phyloP scores from a whole-genome alignment of 2,329 filamentous ascomycete species.

The Pseudocercospora macadamiae region DNA sequence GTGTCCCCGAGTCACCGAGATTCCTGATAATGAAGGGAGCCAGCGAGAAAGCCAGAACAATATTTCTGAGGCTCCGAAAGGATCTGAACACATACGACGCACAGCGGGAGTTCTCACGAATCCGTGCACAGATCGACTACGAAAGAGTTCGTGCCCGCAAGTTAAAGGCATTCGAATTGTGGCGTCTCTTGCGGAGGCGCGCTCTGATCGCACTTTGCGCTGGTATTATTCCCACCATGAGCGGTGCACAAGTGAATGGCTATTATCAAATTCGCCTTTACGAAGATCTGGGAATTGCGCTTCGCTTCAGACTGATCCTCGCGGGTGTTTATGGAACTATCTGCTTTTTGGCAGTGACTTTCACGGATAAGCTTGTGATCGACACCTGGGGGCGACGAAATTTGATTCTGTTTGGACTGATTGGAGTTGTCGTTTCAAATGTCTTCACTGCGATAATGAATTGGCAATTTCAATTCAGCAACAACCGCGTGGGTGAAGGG shows the following conservation, averaged over 20 bases:
- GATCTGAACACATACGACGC: slow-evolving; percentile 48
- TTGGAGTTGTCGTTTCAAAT: slow-evolving; percentile 57
- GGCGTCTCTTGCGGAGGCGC: slow-evolving; percentile 53
- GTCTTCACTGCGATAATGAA: slow-evolving; percentile 63
- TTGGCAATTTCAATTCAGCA: slow-evolving; percentile 55
- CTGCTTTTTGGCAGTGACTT: slow-evolving; percentile 52
- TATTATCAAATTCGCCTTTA: slow-evolving; percentile 50
- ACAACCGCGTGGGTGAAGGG: slow-evolving; percentile 59
- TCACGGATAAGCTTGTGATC: slow-evolving; percentile 56
- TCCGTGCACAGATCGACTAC: slow-evolving; percentile 54
- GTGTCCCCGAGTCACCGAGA: slow-evolving; percentile 25
- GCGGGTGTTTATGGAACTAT: slow-evolving; percentile 58
- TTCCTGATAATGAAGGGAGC: slow-evolving; percentile 28
- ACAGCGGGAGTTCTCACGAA: slow-evolving; percentile 54
- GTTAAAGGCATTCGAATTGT: slow-evolving; percentile 54
- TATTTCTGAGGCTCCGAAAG: slow-evolving; percentile 45
- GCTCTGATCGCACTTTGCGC: slow-evolving; percentile 57
- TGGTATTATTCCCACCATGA: slow-evolving; percentile 59
- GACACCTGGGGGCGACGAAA: slow-evolving; percentile 62
- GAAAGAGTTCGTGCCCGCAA: slow-evolving; percentile 27
- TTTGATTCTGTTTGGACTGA: slow-evolving; percentile 58
- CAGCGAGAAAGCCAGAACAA: slow-evolving; percentile 28
- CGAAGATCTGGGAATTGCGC: slow-evolving; percentile 55
- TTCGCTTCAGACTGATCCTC: slow-evolving; percentile 55
- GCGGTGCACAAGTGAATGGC: slow-evolving; percentile 60